Evolutionary conservation across 1,284 basidiomycete genomes (phyloP), one percentile per base, ranked within the genome.

Genomic region (Microbotryum violaceum): DNA sequence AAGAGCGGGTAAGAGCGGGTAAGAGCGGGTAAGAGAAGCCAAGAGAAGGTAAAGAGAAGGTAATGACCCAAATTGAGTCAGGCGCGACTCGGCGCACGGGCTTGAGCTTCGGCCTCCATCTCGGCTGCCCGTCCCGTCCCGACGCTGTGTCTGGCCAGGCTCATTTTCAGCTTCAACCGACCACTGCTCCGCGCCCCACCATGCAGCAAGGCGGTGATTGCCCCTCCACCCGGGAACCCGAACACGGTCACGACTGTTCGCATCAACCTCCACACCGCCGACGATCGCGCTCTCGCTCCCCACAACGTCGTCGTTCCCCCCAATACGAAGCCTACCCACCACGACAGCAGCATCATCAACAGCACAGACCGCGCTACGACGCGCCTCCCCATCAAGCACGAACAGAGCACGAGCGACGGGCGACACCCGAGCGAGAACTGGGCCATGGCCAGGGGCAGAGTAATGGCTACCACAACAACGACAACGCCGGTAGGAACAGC

Each of bases 381-480:
- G 37, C 37, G 14, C 37, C 16, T 5, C 37, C 37, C 50, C 33
- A 29, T 52, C 23, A 44, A 61, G 37, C 25, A 47, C 27, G 49
- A 56, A 23, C 14, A 52, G 58, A 10, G 54, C 55, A 21, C 58
- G 51, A 18, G 59, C 55, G 61, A n/a, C 25, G 62, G 12, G 54
- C 51, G 0, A 66, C 67, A 2, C 66, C 66, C 0, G 66, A 68
- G n/a, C 25, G 63, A 1, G 63, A 63, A n/a, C 45, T 68, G 16
- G 66, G 60, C 6, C 37, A 62, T 45, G 60, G 53, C 6, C 20
- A 50, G 42, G 25, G n/a, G 48, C 29, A 46, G 14, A 42, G 37
- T 10, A 42, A 42, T 42, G 37, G 37, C 14, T 42, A 42, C 27
- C 5, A 27, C 37, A 21, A 46, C 54, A 23, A 42, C 37, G 33